phyloP scores from a whole-genome alignment of 306 rosid species.

The Prunus fruticosa region DNA sequence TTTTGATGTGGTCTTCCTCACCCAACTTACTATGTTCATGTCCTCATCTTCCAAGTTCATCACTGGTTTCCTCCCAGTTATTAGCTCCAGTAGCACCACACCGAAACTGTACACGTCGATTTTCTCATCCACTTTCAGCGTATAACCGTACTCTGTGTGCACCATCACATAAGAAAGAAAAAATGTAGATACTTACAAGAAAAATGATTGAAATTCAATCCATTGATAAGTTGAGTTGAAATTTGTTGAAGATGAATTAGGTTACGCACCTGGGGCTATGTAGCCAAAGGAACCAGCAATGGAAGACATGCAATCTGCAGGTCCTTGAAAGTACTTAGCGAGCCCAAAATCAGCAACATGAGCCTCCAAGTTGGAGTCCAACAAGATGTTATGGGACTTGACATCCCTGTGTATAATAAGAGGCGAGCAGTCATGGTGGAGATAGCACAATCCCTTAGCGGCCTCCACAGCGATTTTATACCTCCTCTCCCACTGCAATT shows the following conservation, averaged over 20 bases:
- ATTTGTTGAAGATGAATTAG: neutral
- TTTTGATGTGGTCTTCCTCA: slow-evolving; percentile 41
- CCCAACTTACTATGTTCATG: slow-evolving; percentile 92
- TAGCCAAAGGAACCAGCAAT: slow-evolving; percentile 94
- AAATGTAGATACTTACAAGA: neutral
- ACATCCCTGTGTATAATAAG: slow-evolving; percentile 85
- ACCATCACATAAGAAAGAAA: neutral
- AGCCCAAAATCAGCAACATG: slow-evolving; percentile 97
- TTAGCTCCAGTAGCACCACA: slow-evolving; percentile 77
- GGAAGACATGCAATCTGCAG: slow-evolving; percentile 87
- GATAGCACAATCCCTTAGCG: slow-evolving; percentile 78
- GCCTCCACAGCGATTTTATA: slow-evolving; percentile 73
- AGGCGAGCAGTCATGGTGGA: slow-evolving; percentile 91
- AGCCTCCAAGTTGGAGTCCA: slow-evolving; percentile 69
- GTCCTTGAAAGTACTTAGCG: slow-evolving; percentile 73
- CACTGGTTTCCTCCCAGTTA: slow-evolving; percentile 80
- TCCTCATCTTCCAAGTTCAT: slow-evolving; percentile 80
- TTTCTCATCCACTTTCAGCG: slow-evolving; percentile 87
- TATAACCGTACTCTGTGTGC: slow-evolving; percentile 82
- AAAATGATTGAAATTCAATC: too few relatives aligned
- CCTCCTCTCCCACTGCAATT: slow-evolving; percentile 81
- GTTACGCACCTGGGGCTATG: slow-evolving; percentile 80
- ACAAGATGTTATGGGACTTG: slow-evolving; percentile 79
- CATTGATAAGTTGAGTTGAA: too few relatives aligned
- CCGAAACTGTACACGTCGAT: slow-evolving; percentile 95